Conservation (phyloP, 129 eudicot genomes). For the Erigeron canadensis region DNA sequence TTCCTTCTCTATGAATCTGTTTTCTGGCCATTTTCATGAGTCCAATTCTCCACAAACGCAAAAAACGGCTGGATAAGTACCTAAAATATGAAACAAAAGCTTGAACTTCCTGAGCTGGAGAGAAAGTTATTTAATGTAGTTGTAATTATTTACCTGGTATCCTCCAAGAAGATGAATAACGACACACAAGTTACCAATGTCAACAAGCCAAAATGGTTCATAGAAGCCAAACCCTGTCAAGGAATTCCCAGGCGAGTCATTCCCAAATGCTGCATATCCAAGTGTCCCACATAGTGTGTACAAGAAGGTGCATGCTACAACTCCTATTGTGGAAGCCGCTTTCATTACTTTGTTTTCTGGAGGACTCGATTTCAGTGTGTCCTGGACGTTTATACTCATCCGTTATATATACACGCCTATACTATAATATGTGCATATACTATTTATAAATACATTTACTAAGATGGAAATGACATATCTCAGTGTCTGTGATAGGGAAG, state of each 20-base stretch:
- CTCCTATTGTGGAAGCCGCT: conserved; percentile 29
- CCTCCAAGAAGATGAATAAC: conserved; percentile 44
- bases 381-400: conserved; percentile 21
- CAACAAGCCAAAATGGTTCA: conserved; percentile 40
- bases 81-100: conserved; percentile 23
- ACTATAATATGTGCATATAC: not conserved
- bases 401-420: not conserved
- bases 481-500: not conserved
- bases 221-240: conserved; percentile 45
- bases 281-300: conserved; percentile 34
- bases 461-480: not conserved
- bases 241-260: conserved; percentile 38
- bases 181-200: conserved; percentile 37
- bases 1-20: conserved; percentile 44
- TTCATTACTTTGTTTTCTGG: conserved; percentile 43
- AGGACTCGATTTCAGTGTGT: conserved; percentile 41
- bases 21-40: conserved; percentile 45
- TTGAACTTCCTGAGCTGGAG: not conserved
- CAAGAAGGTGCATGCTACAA: conserved; percentile 26
- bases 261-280: conserved; percentile 42
- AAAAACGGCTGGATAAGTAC: conserved; percentile 57
- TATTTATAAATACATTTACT: not conserved
- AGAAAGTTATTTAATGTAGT: not conserved
- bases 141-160: conserved; percentile 32
- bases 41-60: conserved; percentile 46